Conservation (phyloP, 2,329 filamentous ascomycete species). For the Thyridium curvatum region DNA sequence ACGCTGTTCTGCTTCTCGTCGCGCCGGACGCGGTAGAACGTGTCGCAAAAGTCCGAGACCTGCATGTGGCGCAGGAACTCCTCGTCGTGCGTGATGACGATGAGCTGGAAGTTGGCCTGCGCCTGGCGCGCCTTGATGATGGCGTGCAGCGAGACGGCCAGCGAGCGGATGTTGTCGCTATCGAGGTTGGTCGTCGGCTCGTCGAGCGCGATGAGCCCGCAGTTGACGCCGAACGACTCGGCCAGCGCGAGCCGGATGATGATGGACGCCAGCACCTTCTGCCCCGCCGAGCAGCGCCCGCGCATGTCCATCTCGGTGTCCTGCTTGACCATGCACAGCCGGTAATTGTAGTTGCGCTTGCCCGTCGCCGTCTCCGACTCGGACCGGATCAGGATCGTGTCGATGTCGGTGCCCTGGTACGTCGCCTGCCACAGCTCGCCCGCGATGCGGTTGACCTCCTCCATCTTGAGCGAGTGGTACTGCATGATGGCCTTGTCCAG, state of each 20-base stretch:
- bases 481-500: slow-evolving; percentile 97
- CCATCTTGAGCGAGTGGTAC: slow-evolving; percentile 95
- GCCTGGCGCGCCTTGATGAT: slow-evolving; percentile 80
- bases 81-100: slow-evolving; percentile 98
- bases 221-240: slow-evolving; percentile 94
- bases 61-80: slow-evolving; percentile 92
- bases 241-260: slow-evolving; percentile 95
- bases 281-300: slow-evolving; percentile 90
- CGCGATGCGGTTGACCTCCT: slow-evolving; percentile 92
- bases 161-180: slow-evolving; percentile 84
- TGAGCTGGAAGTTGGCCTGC: slow-evolving; percentile 94
- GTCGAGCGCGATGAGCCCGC: slow-evolving; percentile 91
- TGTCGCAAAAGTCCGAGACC: slow-evolving; percentile 86
- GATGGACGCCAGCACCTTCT: slow-evolving; percentile 94
- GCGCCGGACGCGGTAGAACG: slow-evolving; percentile 81
- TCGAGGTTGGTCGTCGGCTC: slow-evolving; percentile 98
- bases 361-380: slow-evolving; percentile 71
- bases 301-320: slow-evolving; percentile 99
- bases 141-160: slow-evolving; percentile 76
- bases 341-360: slow-evolving; percentile 91
- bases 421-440: slow-evolving; percentile 96
- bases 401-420: slow-evolving; percentile 95
- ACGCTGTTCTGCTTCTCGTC: slow-evolving; percentile 82
- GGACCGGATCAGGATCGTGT: slow-evolving; percentile 91
- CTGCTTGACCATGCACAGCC: slow-evolving; percentile 95